These are phyloP conservation scores for Tuber aestivum DNA, from an alignment of 495 filamentous ascomycete species.

Conservation along the genomic window DNA sequence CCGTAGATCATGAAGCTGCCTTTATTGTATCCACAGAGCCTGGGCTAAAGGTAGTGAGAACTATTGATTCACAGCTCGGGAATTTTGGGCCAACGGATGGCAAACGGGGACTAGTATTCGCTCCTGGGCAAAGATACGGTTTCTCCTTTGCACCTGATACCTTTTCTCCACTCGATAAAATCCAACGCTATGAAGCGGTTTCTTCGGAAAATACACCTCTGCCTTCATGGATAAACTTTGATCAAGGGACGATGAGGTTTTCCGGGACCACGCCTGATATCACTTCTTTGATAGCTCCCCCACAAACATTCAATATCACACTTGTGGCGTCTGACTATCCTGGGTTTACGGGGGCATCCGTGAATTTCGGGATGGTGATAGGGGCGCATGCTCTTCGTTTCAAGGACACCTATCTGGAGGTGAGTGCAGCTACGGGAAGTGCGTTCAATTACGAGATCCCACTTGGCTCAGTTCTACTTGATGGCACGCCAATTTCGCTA, in stretches of 20 bases:
- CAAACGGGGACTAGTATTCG: conserved; percentile 29
- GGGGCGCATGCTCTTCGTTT: conserved; percentile 63
- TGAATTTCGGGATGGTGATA: conserved; percentile 63
- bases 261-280: conserved; percentile 64
- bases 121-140: conserved; percentile 27
- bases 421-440: conserved; percentile 56
- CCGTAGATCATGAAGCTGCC: conserved; percentile 51
- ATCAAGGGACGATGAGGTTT: conserved; percentile 59
- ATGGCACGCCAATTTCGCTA: conserved; percentile 51
- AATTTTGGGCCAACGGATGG: conserved; percentile 42
- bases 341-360: conserved; percentile 64
- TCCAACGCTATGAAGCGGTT: conserved; percentile 63
- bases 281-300: conserved; percentile 57
- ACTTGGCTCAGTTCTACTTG: conserved; percentile 53
- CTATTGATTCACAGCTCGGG: conserved; percentile 50
- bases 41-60: conserved; percentile 49
- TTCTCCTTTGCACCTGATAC: conserved; percentile 36
- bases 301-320: conserved; percentile 66
- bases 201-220: conserved; percentile 71
- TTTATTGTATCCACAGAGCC: conserved; percentile 53
- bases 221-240: conserved; percentile 80
- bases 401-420: conserved; percentile 51
- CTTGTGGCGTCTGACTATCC: conserved; percentile 74
- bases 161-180: conserved; percentile 22
- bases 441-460: conserved; percentile 55